Percentiles rank a stretch among this genome's conserved stretches.
Evolutionary conservation across 192 early-diverging fungal species (phyloP).

Genomic region (Obelidium mucronatum): DNA sequence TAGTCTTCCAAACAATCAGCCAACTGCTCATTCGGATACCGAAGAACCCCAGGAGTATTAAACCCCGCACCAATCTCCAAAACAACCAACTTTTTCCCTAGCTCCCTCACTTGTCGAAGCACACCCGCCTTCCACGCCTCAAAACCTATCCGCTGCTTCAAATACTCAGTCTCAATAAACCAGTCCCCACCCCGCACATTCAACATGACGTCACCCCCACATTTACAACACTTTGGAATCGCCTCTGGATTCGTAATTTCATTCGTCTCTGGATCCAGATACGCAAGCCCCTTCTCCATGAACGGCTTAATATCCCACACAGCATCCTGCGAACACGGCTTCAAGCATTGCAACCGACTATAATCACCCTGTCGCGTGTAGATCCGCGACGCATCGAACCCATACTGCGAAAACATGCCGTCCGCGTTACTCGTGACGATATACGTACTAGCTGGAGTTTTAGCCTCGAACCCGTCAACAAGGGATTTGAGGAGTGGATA

Average conservation of each 20-base stretch:
- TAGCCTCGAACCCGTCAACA: slow-evolving; percentile 11
- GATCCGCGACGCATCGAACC: slow-evolving; percentile 23
- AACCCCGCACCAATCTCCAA: slow-evolving; percentile 43
- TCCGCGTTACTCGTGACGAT: slow-evolving; percentile 39
- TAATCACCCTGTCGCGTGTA: slow-evolving; percentile 43
- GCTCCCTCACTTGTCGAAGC: background rate
- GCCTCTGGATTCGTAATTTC: slow-evolving; percentile 12
- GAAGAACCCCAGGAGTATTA: slow-evolving; percentile 38
- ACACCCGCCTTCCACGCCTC: slow-evolving; percentile 13
- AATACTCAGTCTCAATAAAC: slow-evolving; percentile 33
- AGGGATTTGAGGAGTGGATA: slow-evolving; percentile 25
- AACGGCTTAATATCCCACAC: slow-evolving; percentile 6
- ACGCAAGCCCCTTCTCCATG: slow-evolving; percentile 22
- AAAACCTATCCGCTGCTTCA: slow-evolving; percentile 16
- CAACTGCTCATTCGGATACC: slow-evolving; percentile 36
- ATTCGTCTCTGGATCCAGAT: slow-evolving; percentile 21
- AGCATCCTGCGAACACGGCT: slow-evolving; percentile 12
- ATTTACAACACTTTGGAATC: slow-evolving; percentile 26
- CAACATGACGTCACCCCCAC: slow-evolving; percentile 30
- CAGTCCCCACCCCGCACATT: slow-evolving; percentile 42
- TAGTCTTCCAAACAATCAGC: background rate
- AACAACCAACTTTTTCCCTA: slow-evolving; percentile 37
- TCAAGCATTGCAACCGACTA: slow-evolving; percentile 31
- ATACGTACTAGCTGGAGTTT: slow-evolving; percentile 8
- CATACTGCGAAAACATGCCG: slow-evolving; percentile 43